A percentile compares a stretch with the other conserved stretches of the same genome.
Conservation (phyloP, 2,329 filamentous ascomycete species). For the Ceratocystis ficicola region DNA sequence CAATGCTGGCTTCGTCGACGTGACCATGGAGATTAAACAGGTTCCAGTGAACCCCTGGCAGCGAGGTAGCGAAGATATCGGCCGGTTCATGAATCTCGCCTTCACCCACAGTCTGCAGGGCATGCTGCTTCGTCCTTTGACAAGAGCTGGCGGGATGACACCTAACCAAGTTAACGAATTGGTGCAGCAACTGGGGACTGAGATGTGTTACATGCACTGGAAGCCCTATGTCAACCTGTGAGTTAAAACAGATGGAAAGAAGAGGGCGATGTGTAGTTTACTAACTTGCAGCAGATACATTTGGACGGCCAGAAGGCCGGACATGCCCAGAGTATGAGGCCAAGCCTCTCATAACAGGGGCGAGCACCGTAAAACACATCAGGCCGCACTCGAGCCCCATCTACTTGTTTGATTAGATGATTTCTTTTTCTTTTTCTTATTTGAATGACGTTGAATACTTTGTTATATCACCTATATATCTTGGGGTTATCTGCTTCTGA, state of each 20-base stretch:
- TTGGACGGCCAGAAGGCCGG: constrained; percentile 29
- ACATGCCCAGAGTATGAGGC: background rate
- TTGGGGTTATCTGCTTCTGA: background rate
- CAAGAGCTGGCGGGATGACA: constrained; percentile 34
- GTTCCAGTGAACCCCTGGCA: constrained; percentile 65
- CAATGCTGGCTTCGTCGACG: constrained; percentile 64
- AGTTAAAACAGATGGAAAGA: constrained; percentile 31
- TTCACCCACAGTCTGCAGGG: constrained; percentile 62
- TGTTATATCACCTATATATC: background rate
- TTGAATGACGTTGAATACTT: background rate
- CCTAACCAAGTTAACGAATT: constrained; percentile 53
- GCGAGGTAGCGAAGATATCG: constrained; percentile 53
- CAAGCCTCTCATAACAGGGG: background rate
- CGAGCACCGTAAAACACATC: background rate
- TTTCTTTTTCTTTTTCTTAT: background rate
- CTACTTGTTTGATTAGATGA: background rate
- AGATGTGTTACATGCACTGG: constrained; percentile 56
- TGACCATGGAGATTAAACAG: constrained; percentile 55
- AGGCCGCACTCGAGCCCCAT: background rate
- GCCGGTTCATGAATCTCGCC: constrained; percentile 72
- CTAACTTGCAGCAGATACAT: constrained; percentile 26
- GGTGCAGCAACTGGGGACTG: constrained; percentile 49
- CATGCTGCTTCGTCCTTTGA: constrained; percentile 61
- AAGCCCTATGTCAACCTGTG: constrained; percentile 68
- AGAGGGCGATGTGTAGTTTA: constrained; percentile 19